Evolutionary conservation across 306 rosid species (phyloP), one percentile per base, ranked within the genome.

Genomic region (Quercus dentata): DNA sequence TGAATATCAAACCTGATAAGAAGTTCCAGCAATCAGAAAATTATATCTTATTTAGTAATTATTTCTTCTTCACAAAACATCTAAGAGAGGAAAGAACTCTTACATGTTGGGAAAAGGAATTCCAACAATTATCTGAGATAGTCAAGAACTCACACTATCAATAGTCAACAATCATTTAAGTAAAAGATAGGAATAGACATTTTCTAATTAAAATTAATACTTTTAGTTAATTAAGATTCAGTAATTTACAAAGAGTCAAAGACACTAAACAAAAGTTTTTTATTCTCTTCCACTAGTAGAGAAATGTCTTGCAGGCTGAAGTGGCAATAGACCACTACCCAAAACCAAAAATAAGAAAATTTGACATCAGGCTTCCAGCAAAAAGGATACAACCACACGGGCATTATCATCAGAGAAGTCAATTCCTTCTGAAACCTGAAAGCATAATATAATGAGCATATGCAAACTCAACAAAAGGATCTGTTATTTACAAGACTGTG

Each of bases 341-440:
- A 56, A 27, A 3, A 55, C 30, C 20, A 49, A 28, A 51, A 69
- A 41, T 8, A 41, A 41, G 46, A 8, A 41, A 62, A 80, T 30
- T 44, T 35, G 76, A 74, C 49, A 69, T 56, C 33, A 31, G 33
- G 70, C 21, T 21, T 21, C 31, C 74, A 49, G 78, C 77, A 58
- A 54, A 58, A 88, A 92, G 97, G 99, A 95, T 95, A 95, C 99
- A 76, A 95, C 98, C 61, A 77, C 94, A 80, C 99, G 87, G 75
- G 99, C 99, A 82, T 95, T 87, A 77, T 92, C 99, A 88, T 95
- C 94, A 21, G 97, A 82, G 82, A 95, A 95, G 86, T 95, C 99
- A 57, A 95, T 90, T 85, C 99, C 98, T 83, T 95, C 99, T 51
- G 99, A 92, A 84, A 94, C 92, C 99, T 94, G 94, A 88, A 86